Conservation (phyloP, 2,329 filamentous ascomycete species). For the Rutstroemia sp. region DNA sequence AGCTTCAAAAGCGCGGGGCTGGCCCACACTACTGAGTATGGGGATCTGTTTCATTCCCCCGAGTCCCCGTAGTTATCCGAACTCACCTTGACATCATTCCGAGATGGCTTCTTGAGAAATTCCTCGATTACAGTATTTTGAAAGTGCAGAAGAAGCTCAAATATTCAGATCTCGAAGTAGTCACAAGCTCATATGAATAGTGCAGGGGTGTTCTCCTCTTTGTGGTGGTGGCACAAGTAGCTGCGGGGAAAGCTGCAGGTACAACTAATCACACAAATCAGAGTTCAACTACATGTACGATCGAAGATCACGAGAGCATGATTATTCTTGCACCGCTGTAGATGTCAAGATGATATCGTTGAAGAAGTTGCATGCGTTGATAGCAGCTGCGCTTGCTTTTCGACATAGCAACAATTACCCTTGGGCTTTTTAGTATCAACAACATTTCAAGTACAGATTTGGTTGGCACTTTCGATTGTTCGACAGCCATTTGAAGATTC, state of each 20-base stretch:
- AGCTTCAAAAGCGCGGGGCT: slow-evolving; percentile 6
- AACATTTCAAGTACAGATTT: too few species aligned
- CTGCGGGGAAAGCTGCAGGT: slow-evolving; percentile 9
- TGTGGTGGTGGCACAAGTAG: slow-evolving; percentile 1
- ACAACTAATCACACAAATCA: not conserved
- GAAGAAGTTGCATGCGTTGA: too few species aligned
- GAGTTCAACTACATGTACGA: not conserved
- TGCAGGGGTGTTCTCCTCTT: not conserved
- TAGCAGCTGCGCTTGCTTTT: too few species aligned
- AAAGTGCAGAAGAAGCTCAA: not conserved
- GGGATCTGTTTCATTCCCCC: not conserved
- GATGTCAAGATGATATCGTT: not conserved
- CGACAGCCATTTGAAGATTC: too few species aligned
- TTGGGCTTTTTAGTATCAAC: too few species aligned
- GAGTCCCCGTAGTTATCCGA: not conserved
- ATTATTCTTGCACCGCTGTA: not conserved
- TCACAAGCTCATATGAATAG: not conserved
- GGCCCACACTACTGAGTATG: not conserved
- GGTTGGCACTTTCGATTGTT: too few species aligned
- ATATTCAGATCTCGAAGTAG: not conserved
- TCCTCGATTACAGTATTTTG: not conserved
- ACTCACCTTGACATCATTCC: slow-evolving; percentile 7
- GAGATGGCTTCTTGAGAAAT: not conserved
- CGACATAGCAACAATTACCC: too few species aligned
- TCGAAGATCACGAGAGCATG: not conserved